Conservation (phyloP, 441 rosid species). For the Brassica balearica region DNA sequence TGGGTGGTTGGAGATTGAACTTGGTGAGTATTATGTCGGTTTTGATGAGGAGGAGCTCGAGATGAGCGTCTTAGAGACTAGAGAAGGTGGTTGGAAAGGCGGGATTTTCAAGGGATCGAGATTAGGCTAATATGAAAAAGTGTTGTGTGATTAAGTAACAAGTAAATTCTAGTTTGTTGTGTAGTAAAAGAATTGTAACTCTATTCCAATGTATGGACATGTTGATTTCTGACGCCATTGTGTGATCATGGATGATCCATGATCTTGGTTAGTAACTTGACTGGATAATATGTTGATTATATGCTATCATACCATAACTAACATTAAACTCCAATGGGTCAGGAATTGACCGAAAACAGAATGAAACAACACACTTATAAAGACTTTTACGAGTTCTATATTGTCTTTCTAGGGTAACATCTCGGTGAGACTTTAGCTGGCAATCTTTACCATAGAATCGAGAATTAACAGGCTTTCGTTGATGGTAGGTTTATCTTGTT, state of each 20-base stretch:
- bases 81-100: slow-evolving; percentile 55
- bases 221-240: not conserved
- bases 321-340: not conserved
- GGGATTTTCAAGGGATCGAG: slow-evolving; percentile 67
- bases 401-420: not conserved
- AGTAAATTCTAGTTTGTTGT: not conserved
- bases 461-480: not conserved
- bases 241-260: not conserved
- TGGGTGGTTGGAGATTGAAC: slow-evolving; percentile 64
- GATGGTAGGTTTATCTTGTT: not conserved
- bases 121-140: slow-evolving; percentile 48
- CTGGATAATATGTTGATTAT: not conserved
- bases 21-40: slow-evolving; percentile 53
- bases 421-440: not conserved
- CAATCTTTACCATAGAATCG: not conserved
- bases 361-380: not conserved
- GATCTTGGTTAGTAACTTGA: not conserved
- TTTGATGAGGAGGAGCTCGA: slow-evolving; percentile 43
- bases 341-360: not conserved
- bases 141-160: not conserved
- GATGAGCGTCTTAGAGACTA: slow-evolving; percentile 42
- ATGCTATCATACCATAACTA: not conserved
- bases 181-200: not conserved
- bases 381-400: not conserved
- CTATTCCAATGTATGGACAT: not conserved